These are phyloP conservation scores for Artemisia tridentata DNA, from an alignment of 129 eudicot genomes.

Conservation along the genomic window DNA sequence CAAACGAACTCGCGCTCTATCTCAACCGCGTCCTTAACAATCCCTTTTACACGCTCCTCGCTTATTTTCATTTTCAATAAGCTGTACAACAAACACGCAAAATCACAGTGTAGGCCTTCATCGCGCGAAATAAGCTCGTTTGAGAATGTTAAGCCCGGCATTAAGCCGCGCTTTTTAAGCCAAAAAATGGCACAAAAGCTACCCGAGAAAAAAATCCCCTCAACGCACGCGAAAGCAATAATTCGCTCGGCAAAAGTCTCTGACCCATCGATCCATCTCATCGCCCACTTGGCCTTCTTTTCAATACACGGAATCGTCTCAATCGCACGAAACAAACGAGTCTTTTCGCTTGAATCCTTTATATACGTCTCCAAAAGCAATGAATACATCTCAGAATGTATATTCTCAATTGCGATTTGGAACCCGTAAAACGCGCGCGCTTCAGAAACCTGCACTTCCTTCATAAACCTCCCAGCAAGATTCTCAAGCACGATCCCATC, in stretches of 20 bases:
- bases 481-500: constrained; percentile 85
- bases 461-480: constrained; percentile 77
- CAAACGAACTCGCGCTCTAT: constrained; percentile 86
- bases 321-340: constrained; percentile 51
- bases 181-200: constrained; percentile 84
- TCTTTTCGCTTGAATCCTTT: constrained; percentile 63
- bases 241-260: constrained; percentile 74
- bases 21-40: constrained; percentile 67
- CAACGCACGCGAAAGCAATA: constrained; percentile 81
- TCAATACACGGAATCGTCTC: constrained; percentile 70
- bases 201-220: constrained; percentile 86
- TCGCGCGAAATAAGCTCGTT: constrained; percentile 82
- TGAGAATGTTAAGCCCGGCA: constrained; percentile 82
- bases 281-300: constrained; percentile 78
- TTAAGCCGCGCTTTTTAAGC: constrained; percentile 78
- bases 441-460: constrained; percentile 75
- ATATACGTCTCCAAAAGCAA: constrained; percentile 65
- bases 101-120: constrained; percentile 85
- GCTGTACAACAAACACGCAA: constrained; percentile 67
- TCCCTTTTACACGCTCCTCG: constrained; percentile 65
- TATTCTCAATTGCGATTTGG: constrained; percentile 86
- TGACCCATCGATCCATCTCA: constrained; percentile 73
- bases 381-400: constrained; percentile 85
- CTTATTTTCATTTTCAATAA: constrained; percentile 53
- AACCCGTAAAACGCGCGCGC: constrained; percentile 93